A percentile compares a stretch with the other conserved stretches of the same genome.
These are phyloP conservation scores for Abeoforma whisleri DNA, from an alignment of 78 protist species.

Conservation along the genomic window DNA sequence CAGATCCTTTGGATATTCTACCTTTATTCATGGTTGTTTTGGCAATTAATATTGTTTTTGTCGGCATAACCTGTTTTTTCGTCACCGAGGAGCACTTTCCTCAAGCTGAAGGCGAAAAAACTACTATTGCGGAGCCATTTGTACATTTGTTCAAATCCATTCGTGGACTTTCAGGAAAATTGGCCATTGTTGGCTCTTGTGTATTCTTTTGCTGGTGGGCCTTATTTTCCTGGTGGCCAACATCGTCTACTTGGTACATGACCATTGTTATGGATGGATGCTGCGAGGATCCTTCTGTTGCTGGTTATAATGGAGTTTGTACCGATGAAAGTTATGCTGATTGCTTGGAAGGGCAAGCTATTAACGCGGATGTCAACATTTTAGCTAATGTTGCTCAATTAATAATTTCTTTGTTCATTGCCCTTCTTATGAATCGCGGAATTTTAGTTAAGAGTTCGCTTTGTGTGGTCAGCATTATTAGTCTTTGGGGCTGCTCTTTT, in stretches of 20 bases:
- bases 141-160: background rate
- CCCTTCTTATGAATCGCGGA: background rate
- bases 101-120: background rate
- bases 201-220: slow-evolving; percentile 10
- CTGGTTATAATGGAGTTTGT: background rate
- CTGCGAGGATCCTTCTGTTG: background rate
- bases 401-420: background rate
- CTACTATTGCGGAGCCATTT: slow-evolving; percentile 1
- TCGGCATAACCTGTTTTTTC: background rate
- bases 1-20: background rate
- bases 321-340: background rate
- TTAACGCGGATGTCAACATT: too few relatives aligned
- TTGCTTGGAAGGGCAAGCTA: background rate
- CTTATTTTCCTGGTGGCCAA: slow-evolving; percentile 11
- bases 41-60: background rate
- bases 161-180: background rate
- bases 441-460: too few relatives aligned
- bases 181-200: background rate
- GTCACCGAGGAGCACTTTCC: background rate
- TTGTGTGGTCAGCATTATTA: background rate
- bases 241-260: slow-evolving; percentile 1
- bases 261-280: background rate
- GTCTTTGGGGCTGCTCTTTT: too few relatives aligned
- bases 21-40: background rate
- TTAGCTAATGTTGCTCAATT: background rate